These are phyloP conservation scores for Knufia petricola DNA, from an alignment of 2,329 filamentous ascomycete genomes.

Conservation along the genomic window DNA sequence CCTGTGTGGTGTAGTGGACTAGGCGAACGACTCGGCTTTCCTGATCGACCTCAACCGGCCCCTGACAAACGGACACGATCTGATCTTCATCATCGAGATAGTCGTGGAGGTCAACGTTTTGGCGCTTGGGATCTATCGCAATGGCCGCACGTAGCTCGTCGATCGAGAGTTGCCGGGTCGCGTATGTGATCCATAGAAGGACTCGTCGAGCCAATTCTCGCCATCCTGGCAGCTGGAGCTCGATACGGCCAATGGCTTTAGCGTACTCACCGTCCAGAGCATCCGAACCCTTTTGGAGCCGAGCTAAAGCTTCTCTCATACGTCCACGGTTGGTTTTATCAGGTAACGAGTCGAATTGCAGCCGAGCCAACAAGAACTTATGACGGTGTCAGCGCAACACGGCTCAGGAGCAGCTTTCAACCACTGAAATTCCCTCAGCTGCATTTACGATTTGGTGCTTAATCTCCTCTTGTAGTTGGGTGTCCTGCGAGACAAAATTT, in stretches of 20 bases:
- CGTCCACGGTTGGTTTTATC: conserved; percentile 2
- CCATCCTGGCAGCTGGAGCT: neutral
- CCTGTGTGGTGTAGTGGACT: conserved; percentile 40
- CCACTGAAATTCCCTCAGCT: conserved; percentile 6
- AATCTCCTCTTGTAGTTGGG: neutral
- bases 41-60: conserved; percentile 21
- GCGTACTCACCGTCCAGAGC: neutral
- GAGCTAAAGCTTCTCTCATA: neutral
- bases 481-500: neutral
- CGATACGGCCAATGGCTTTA: neutral
- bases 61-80: conserved; percentile 22
- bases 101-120: neutral
- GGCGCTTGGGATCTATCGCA: too few species aligned
- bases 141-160: conserved; percentile 3
- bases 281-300: neutral
- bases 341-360: conserved; percentile 12
- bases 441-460: conserved; percentile 3
- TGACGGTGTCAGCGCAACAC: neutral
- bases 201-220: neutral
- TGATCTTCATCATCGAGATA: conserved; percentile 10
- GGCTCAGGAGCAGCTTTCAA: too few species aligned
- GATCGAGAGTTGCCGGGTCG: neutral
- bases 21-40: conserved; percentile 20
- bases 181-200: conserved; percentile 3
- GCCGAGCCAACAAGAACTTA: conserved; percentile 16